A percentile compares a stretch with the other conserved stretches of the same genome.
phyloP scores from a whole-genome alignment of 129 eudicot species.

The Kitagawia praeruptora region DNA sequence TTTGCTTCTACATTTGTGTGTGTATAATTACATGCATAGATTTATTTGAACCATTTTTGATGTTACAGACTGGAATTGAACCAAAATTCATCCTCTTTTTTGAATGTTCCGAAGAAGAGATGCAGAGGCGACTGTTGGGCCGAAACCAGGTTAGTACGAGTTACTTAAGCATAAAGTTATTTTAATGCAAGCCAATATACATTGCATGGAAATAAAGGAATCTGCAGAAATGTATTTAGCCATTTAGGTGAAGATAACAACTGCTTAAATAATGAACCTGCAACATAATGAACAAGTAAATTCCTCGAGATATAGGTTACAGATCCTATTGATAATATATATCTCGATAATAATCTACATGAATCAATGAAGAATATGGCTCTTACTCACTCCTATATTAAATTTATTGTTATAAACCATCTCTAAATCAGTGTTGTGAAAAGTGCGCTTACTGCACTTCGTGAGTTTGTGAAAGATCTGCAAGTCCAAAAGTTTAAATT shows the following conservation, averaged over 20 bases:
- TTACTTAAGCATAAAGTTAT: neutral
- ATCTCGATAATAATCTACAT: neutral
- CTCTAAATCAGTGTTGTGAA: neutral
- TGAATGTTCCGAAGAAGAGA: constrained; percentile 91
- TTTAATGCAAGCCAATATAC: neutral
- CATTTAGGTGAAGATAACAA: neutral
- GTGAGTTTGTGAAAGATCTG: no score
- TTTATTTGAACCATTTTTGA: constrained; percentile 4
- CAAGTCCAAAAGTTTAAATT: no score
- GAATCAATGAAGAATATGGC: neutral
- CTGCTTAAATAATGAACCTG: neutral
- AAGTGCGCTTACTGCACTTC: no score
- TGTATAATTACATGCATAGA: neutral
- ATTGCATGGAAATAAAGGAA: neutral
- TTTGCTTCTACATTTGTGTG: neutral
- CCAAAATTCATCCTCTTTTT: constrained; percentile 87
- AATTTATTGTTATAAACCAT: no score
- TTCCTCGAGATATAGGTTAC: neutral
- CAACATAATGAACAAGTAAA: neutral
- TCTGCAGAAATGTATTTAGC: neutral
- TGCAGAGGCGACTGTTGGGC: constrained; percentile 85
- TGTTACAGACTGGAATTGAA: constrained; percentile 68
- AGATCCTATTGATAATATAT: neutral
- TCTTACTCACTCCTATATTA: neutral
- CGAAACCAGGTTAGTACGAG: constrained; percentile 70